A percentile compares a stretch with the other conserved stretches of the same genome.
Evolutionary conservation across 2,329 filamentous ascomycete genomes (phyloP).

Genomic region (Hypoxylon sp.): DNA sequence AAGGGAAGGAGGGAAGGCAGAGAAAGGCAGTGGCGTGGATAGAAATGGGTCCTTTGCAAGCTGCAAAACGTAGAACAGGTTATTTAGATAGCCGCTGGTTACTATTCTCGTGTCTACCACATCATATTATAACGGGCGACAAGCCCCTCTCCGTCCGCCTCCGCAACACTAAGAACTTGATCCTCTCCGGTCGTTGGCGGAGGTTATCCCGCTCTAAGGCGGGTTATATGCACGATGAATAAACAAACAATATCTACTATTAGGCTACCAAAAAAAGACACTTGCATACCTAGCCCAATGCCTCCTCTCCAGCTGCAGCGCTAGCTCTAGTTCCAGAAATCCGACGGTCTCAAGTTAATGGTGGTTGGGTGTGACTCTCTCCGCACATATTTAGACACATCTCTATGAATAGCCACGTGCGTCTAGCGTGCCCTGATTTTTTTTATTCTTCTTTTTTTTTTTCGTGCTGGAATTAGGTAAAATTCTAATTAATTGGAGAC

Average conservation of each 20-base stretch:
- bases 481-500: neutral
- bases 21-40: neutral
- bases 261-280: neutral
- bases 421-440: neutral
- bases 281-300: neutral
- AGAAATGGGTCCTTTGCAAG: neutral
- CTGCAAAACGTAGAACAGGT: neutral
- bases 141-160: neutral
- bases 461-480: neutral
- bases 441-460: no score
- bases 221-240: neutral
- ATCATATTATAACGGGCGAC: neutral
- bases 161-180: neutral
- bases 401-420: conserved; percentile 30
- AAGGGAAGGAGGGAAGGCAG: neutral
- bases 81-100: neutral
- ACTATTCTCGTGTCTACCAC: neutral
- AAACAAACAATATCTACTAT: neutral
- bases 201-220: neutral
- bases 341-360: neutral
- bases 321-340: neutral
- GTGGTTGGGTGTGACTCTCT: neutral
- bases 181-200: conserved; percentile 1
- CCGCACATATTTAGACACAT: neutral
- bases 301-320: neutral